phyloP scores from a whole-genome alignment of 257 asterid genomes.

The Solanum microdontum region DNA sequence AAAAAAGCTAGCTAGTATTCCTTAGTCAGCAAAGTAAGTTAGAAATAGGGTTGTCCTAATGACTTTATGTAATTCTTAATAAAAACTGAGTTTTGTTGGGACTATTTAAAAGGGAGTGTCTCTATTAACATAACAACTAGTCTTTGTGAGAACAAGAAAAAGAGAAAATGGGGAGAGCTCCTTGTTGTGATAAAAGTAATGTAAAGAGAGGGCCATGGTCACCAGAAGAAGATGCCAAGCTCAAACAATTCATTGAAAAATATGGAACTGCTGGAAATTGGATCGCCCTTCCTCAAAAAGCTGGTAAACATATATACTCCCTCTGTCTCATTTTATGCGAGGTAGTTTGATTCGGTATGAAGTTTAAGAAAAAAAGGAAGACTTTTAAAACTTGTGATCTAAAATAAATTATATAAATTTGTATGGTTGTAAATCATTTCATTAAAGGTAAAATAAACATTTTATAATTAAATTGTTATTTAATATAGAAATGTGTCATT shows the following conservation, averaged over 20 bases:
- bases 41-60: not conserved
- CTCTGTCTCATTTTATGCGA: too few relatives aligned
- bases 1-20: not conserved
- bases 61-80: not conserved
- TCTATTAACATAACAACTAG: not conserved
- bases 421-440: too few relatives aligned
- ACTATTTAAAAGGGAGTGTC: not conserved
- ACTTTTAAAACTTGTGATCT: too few relatives aligned
- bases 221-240: constrained; percentile 4
- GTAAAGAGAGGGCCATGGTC: constrained; percentile 6
- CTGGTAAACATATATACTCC: not conserved
- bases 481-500: too few relatives aligned
- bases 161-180: not conserved
- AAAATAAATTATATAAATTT: too few relatives aligned
- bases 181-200: constrained; percentile 1
- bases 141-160: too few relatives aligned
- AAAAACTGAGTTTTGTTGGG: not conserved
- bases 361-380: too few relatives aligned
- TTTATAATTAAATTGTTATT: too few relatives aligned
- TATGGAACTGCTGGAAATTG: constrained; percentile 1
- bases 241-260: not conserved
- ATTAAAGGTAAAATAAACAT: too few relatives aligned
- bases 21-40: not conserved
- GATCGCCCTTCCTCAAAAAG: not conserved
- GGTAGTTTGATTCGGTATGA: too few relatives aligned